Conservation (phyloP, 371 early-diverging fungal genomes). For the Mycotypha africana region DNA sequence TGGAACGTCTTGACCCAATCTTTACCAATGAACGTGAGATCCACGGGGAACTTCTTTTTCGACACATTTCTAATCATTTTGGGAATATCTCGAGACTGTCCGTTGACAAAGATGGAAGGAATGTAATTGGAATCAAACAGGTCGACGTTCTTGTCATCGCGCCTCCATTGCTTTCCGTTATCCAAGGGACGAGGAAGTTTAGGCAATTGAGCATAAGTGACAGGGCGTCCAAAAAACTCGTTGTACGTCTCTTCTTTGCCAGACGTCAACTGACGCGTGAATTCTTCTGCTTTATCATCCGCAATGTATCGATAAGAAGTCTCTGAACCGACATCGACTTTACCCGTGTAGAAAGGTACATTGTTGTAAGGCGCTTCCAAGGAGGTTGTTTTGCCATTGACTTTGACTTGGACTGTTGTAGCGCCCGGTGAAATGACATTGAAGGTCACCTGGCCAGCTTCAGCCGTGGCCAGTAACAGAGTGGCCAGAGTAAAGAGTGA, state of each 20-base stretch:
- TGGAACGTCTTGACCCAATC: constrained; percentile 41
- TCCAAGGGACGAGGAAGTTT: constrained; percentile 44
- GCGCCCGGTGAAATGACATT: constrained; percentile 46
- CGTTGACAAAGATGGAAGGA: constrained; percentile 29
- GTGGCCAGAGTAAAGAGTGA: constrained; percentile 10
- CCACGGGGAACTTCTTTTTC: constrained; percentile 15
- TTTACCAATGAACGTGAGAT: constrained; percentile 39
- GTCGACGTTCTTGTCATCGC: constrained; percentile 30
- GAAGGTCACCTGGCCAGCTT: constrained; percentile 39
- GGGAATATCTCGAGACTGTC: constrained; percentile 20
- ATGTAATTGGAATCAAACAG: constrained; percentile 30
- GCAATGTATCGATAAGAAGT: constrained; percentile 43
- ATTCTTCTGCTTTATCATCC: constrained; percentile 33
- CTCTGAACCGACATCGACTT: constrained; percentile 27
- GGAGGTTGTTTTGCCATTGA: constrained; percentile 24
- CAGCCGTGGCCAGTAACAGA: constrained; percentile 9
- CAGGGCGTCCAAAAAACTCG: constrained; percentile 43
- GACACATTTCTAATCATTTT: constrained; percentile 30
- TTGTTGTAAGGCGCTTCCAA: constrained; percentile 30
- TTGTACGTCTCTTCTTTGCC: constrained; percentile 33
- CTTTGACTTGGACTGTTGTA: constrained; percentile 33
- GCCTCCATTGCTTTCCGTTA: constrained; percentile 33
- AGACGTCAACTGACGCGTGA: constrained; percentile 30
- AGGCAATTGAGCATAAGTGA: constrained; percentile 46
- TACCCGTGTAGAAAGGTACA: constrained; percentile 41